These are phyloP conservation scores for Teratosphaeria zuluensis DNA, from an alignment of 2,329 filamentous ascomycete species.

Conservation along the genomic window DNA sequence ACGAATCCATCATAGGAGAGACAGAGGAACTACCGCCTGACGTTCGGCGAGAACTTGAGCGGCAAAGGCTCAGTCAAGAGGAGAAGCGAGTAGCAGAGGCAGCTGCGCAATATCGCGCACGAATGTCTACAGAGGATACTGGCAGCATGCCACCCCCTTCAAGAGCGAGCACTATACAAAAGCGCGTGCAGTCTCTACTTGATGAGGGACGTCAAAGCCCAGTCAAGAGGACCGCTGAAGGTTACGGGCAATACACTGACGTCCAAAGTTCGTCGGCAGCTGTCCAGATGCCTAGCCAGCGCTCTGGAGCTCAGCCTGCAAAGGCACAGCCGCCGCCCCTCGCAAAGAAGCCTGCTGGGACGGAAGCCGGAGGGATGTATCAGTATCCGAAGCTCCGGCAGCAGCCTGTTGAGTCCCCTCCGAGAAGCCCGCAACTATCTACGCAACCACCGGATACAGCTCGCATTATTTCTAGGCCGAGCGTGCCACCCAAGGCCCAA, in stretches of 20 bases:
- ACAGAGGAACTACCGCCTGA: conserved; percentile 71
- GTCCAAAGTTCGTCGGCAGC: not conserved
- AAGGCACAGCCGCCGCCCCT: conserved; percentile 13
- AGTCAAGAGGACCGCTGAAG: conserved; percentile 63
- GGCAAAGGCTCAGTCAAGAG: conserved; percentile 70
- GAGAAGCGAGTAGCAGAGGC: conserved; percentile 83
- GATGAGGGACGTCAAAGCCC: conserved; percentile 59
- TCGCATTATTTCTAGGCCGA: conserved; percentile 34
- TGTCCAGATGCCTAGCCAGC: conserved; percentile 6
- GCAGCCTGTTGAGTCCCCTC: conserved; percentile 2
- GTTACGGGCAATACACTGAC: conserved; percentile 80
- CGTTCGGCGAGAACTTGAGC: conserved; percentile 81
- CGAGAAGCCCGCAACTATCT: conserved; percentile 10
- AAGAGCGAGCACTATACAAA: conserved; percentile 77
- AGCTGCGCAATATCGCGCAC: conserved; percentile 75
- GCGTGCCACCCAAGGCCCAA: conserved; percentile 52
- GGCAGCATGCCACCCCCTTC: conserved; percentile 33
- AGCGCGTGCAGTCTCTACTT: conserved; percentile 75
- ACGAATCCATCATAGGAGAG: conserved; percentile 54
- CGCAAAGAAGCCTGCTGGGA: conserved; percentile 12
- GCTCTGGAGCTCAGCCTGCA: not conserved
- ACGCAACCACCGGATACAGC: conserved; percentile 12
- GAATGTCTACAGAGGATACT: conserved; percentile 53
- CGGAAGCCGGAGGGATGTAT: conserved; percentile 7
- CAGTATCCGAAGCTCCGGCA: conserved; percentile 15